Evolutionary conservation across 2,329 filamentous ascomycete species (phyloP), one percentile per base, ranked within the genome.

Genomic region (Sclerotinia borealis): DNA sequence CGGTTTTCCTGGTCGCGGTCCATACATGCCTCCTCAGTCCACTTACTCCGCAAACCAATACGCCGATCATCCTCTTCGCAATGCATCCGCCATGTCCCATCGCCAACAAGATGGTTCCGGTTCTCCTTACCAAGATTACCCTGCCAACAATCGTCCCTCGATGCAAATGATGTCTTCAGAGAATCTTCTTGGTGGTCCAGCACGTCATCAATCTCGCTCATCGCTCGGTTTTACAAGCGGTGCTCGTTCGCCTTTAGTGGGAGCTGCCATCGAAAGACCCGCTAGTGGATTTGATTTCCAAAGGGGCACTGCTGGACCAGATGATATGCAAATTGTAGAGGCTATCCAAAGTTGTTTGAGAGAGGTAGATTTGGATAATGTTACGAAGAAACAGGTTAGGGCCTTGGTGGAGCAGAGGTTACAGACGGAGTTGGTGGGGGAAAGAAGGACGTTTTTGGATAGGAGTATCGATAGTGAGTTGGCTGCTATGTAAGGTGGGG

Each of bases 331-430:
- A 65, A 97, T 99, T 68, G 83, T 91, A 22, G 90, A 96, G 66
- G 90, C 91, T 1, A 93, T 98, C 66, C 89, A 92, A 72, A 80
- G 83, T 58, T 95, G 95, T 70, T 80, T 99, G 66, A 79, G 82
- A 19, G 93, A 97, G 72, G 92, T 97, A 0, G 93, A 99, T 76
- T 81, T 99, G 48, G 95, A 99, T 75, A 93, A 85, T n/a, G 91
- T 98, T 54, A 99, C 95, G 8, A 99, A 98, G 86, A 99, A 99
- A 80, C 93, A 98, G 79, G 89, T 95, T 63, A 84, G 91, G 58
- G 93, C 91, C 4, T 83, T 98, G 50, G 92, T 96, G 15, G 95
- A 99, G 79, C 92, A 97, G 79, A 85, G 93, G 72, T 78, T 99
- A 66, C 93, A 97, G 79, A 93, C 90, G 5, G 92, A 96, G 75